Evolutionary conservation across 306 rosid species (phyloP), one percentile per base, ranked within the genome.

Genomic region (Fragaria ananassa): DNA sequence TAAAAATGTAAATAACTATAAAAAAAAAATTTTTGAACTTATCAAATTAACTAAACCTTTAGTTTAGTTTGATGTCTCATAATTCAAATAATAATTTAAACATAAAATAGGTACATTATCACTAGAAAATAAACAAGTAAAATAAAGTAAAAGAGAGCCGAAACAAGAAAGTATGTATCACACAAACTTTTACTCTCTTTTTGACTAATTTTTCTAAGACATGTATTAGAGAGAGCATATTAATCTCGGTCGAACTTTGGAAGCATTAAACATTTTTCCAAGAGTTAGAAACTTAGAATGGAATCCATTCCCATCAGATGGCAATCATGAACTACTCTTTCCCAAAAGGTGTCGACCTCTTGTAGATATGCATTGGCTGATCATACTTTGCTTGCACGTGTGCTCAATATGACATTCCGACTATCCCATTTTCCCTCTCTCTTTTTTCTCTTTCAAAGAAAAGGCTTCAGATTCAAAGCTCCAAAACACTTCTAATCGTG

Each of bases 301-400:
- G 82, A 37, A 82, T 82, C 14, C 14, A 78, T 78, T 51, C 74
- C 10, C 31, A 14, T 69, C 19, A 47, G 72, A 73, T 74, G 68
- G 79, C 66, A 73, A 62, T 51, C 14, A 18, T 29, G 37, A 51
- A 21, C 23, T 50, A 31, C 45, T 6, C 44, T 64, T 44, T 34
- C 14, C 14, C 0, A 34, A 70, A 71, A 34, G 21, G 19, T 53
- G 51, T 72, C 70, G 61, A 45, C 27, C 9, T 46, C 44, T 3
- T 61, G 63, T 6, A 71, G 81, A 75, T 76, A 46, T 79, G 81
- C 56, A 42, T 74, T 74, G 66, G 66, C 39, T 71, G 29, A 15
- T 23, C 25, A 57, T 6, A 10, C 19, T 49, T 83, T 71, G 47
- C 83, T 83, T 72, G 83, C 83, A 79, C 79, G 76, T 79, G 83